Evolutionary conservation across 305 asterid genomes (phyloP).

Genomic region (Fraxinus velutina): DNA sequence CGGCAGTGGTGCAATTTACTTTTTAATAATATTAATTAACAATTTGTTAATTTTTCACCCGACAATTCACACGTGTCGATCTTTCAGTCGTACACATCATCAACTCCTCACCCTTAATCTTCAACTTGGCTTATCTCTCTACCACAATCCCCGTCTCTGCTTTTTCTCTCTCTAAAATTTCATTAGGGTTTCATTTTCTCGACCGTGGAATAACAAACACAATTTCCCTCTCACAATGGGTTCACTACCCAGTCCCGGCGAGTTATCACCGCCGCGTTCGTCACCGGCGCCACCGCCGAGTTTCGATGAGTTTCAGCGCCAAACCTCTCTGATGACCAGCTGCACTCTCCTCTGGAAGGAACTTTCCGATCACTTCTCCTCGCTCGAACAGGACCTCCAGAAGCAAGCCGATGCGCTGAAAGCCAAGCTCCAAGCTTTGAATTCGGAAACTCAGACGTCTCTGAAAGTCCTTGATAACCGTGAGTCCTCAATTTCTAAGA

Average conservation of each 20-base stretch:
- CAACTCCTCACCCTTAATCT: conserved; percentile 24
- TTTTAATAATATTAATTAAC: not conserved
- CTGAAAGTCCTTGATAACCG: conserved; percentile 60
- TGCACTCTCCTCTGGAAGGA: conserved; percentile 98
- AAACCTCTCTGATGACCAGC: conserved; percentile 92
- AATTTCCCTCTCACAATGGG: conserved; percentile 41
- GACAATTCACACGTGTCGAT: conserved; percentile 50
- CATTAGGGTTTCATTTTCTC: conserved; percentile 32
- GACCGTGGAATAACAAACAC: conserved; percentile 17
- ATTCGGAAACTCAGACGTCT: conserved; percentile 51
- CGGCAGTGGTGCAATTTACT: not conserved
- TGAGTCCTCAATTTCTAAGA: conserved; percentile 60
- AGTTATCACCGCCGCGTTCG: conserved; percentile 36
- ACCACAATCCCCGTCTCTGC: conserved; percentile 31
- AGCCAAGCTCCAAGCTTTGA: conserved; percentile 48
- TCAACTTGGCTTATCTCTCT: conserved; percentile 39
- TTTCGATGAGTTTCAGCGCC: conserved; percentile 94
- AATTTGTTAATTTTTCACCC: conserved; percentile 15
- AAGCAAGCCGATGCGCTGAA: conserved; percentile 62
- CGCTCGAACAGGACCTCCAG: conserved; percentile 77
- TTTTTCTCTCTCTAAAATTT: conserved; percentile 17
- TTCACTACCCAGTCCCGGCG: conserved; percentile 94
- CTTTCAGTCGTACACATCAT: conserved; percentile 42
- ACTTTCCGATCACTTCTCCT: conserved; percentile 85
- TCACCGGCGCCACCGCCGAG: conserved; percentile 52